Percentiles rank a stretch among this genome's conserved stretches.
These are phyloP conservation scores for Aquilaria malaccensis DNA, from an alignment of 345 rosid genomes.

Conservation along the genomic window DNA sequence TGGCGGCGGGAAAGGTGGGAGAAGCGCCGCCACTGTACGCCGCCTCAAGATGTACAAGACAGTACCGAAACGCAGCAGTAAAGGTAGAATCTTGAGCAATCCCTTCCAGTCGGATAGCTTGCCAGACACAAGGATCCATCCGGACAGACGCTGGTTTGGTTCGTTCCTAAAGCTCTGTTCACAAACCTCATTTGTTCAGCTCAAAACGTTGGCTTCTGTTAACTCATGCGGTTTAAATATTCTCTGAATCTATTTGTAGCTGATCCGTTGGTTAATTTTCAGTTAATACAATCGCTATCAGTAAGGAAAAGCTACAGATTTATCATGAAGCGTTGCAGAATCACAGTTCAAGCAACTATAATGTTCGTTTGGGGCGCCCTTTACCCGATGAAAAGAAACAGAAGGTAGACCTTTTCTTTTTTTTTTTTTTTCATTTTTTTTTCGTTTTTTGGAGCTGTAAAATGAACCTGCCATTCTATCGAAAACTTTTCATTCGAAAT, in stretches of 20 bases:
- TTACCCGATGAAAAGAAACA: constrained; percentile 34
- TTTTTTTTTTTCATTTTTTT: background rate
- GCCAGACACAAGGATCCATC: constrained; percentile 62
- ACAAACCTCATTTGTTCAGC: background rate
- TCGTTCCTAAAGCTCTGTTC: background rate
- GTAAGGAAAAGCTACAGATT: constrained; percentile 61
- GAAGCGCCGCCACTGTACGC: constrained; percentile 59
- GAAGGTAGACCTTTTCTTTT: constrained; percentile 34
- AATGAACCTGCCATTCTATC: no score
- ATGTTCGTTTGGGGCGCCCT: constrained; percentile 47
- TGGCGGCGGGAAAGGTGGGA: constrained; percentile 30
- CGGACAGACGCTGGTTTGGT: constrained; percentile 83
- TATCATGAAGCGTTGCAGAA: constrained; percentile 58
- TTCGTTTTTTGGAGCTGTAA: constrained; percentile 1
- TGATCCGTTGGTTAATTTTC: no score
- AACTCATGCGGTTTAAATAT: background rate
- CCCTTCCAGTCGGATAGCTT: constrained; percentile 59
- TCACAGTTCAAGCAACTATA: constrained; percentile 51
- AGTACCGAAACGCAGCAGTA: constrained; percentile 39
- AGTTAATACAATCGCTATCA: constrained; percentile 49
- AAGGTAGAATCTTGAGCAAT: constrained; percentile 51
- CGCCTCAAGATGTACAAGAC: constrained; percentile 71
- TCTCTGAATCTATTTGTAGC: no score
- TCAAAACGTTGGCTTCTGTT: background rate
- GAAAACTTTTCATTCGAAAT: no score